Evolutionary conservation across 495 filamentous ascomycete species (phyloP).

Genomic region (Penicillium coprophilum): DNA sequence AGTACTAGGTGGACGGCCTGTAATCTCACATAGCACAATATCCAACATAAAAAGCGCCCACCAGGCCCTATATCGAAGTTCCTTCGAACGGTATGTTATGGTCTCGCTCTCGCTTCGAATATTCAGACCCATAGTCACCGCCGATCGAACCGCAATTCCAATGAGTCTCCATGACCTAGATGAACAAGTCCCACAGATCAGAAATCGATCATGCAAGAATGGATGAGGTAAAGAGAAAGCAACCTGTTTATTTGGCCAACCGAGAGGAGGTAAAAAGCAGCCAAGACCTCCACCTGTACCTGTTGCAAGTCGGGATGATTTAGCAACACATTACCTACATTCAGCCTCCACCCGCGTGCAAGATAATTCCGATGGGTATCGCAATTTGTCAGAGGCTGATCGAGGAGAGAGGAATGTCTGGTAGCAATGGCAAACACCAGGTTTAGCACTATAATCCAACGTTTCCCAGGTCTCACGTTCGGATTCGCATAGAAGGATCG

Average conservation of each 20-base stretch:
- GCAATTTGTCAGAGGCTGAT: constrained; percentile 34
- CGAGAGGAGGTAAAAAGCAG: constrained; percentile 53
- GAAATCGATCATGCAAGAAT: background rate
- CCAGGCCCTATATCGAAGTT: constrained; percentile 43
- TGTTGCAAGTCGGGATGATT: constrained; percentile 54
- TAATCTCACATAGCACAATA: constrained; percentile 55
- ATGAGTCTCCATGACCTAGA: constrained; percentile 51
- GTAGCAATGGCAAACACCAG: constrained; percentile 65
- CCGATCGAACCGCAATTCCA: constrained; percentile 59
- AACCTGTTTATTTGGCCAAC: constrained; percentile 56
- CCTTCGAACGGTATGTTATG: constrained; percentile 48
- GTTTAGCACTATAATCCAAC: constrained; percentile 62
- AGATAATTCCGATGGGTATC: constrained; percentile 57
- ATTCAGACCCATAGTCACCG: constrained; percentile 59
- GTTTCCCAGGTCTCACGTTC: constrained; percentile 38
- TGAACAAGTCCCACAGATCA: background rate
- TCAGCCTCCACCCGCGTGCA: constrained; percentile 56
- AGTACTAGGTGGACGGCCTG: constrained; percentile 57
- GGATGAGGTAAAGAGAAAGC: background rate
- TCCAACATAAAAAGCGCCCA: constrained; percentile 62
- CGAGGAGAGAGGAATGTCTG: constrained; percentile 45
- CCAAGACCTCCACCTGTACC: constrained; percentile 49
- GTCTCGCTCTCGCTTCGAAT: constrained; percentile 55
- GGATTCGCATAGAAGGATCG: constrained; percentile 38
- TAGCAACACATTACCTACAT: constrained; percentile 49